Evolutionary conservation across 148 eudicot genomes (phyloP).

Genomic region (Hydrangea macrophylla): DNA sequence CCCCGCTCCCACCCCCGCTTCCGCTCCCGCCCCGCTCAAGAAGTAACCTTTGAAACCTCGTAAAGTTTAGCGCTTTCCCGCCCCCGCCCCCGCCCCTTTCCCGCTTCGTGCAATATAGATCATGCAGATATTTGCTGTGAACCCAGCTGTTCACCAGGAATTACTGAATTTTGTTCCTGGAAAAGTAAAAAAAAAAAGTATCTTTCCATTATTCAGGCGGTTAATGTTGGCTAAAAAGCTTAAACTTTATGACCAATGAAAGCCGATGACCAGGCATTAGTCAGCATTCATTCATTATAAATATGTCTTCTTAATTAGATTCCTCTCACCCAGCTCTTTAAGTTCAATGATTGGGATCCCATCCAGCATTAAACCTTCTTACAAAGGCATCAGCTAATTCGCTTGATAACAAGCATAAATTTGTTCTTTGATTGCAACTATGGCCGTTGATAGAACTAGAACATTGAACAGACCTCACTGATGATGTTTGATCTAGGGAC

Average conservation of each 20-base stretch:
- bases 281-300: neutral
- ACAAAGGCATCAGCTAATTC: neutral
- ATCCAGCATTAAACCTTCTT: neutral
- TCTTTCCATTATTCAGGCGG: neutral
- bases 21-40: no score
- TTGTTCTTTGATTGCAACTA: neutral
- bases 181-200: conserved; percentile 47
- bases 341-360: no score
- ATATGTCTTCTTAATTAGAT: neutral
- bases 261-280: neutral
- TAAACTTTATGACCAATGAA: neutral
- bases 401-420: neutral
- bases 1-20: no score
- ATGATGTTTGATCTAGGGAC: neutral
- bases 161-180: conserved; percentile 75
- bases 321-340: neutral
- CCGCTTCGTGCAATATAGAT: no score
- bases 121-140: conserved; percentile 98
- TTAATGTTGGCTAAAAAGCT: neutral
- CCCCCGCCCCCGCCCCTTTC: no score
- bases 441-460: neutral
- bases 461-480: neutral
- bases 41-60: no score
- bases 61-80: no score
- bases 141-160: conserved; percentile 95